Base-by-base conservation (phyloP, 176 grass and related monocot genomes). In the Oropetium thomaeum region DNA sequence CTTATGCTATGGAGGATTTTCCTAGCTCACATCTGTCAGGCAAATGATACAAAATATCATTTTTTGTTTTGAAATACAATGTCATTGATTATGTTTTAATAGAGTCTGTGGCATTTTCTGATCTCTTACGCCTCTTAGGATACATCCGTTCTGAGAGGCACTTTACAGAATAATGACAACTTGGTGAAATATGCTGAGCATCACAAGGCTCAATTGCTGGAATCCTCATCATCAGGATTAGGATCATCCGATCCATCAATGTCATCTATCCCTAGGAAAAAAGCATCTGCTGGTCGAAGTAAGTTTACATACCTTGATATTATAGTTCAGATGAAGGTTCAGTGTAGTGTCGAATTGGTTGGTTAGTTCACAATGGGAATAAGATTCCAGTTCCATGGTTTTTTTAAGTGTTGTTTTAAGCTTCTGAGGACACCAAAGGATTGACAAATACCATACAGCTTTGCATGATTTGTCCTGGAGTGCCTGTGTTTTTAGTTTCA, bases 161-260 rank as follows among this genome's bases (percentile, higher is more conserved):
- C 81, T 89, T 75, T 97, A 58, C 87, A 68, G 42, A 97, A 82
- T 61, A 62, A 93, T 79, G 88, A 87, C 43, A 97, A 85, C 85
- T 80, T 97, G 80, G 78, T 93, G 49, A 97, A 77, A 34, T 89
- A 80, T 78, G 71, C 74, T 6, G 67, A 93, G 76, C 83, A 76
- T 83, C 71, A 81, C 33, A 97, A 91, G 65, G 67, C 66, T 58
- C 64, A 77, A 44, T 73, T 93, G 63, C 80, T 93, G 79, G 81
- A 75, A 61, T 66, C 31, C 17, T 73, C 74, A 71, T 83, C 90
- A 85, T 25, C 83, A 31, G 58, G 83, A 75, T 62, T 73, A 74
- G 74, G 44, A 62, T 58, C 62, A 83, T 45, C 77, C 65, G 48
- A 67, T 39, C 39, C 78, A 33, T 82, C 86, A 41, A 73, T 79